phyloP scores from a whole-genome alignment of 2,329 filamentous ascomycete genomes.

The Plectosphaerella cucumerina region DNA sequence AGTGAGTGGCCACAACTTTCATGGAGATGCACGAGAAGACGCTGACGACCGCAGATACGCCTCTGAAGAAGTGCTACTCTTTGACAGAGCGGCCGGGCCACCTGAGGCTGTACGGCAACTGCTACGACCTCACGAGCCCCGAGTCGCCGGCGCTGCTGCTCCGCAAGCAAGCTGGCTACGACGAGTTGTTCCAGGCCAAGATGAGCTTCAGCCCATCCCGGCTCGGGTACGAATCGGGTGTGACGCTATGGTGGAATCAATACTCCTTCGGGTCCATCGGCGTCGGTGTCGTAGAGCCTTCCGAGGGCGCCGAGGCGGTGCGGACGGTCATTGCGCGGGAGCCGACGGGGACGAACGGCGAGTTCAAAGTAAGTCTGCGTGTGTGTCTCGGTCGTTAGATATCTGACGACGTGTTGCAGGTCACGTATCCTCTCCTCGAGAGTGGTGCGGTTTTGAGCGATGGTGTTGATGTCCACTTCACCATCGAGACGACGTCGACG shows the following conservation, averaged over 20 bases:
- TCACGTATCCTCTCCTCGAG: conserved; percentile 4
- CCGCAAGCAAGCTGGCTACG: conserved; percentile 45
- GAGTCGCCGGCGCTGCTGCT: conserved; percentile 48
- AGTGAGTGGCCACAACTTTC: conserved; percentile 17
- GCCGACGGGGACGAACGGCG: conserved; percentile 16
- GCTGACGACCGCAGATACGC: conserved; percentile 33
- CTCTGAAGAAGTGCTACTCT: conserved; percentile 39
- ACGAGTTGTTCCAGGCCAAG: conserved; percentile 34
- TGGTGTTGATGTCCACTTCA: conserved; percentile 6
- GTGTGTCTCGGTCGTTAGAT: neutral
- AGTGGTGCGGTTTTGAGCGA: neutral
- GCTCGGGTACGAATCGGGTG: conserved; percentile 44
- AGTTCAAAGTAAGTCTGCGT: conserved; percentile 10
- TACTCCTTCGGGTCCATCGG: conserved; percentile 29
- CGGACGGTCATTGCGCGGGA: conserved; percentile 12
- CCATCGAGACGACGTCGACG: conserved; percentile 12
- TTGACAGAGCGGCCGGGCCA: conserved; percentile 36
- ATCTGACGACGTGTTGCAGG: conserved; percentile 3
- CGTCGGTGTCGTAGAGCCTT: conserved; percentile 16
- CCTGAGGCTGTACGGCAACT: conserved; percentile 46
- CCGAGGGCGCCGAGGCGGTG: conserved; percentile 4
- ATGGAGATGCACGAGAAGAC: neutral
- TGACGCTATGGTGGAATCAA: conserved; percentile 51
- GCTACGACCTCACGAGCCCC: conserved; percentile 45
- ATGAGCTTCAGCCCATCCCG: conserved; percentile 41